A percentile compares a stretch with the other conserved stretches of the same genome.
Evolutionary conservation across 2,329 filamentous ascomycete genomes (phyloP).

Genomic region (Penicillium palitans): DNA sequence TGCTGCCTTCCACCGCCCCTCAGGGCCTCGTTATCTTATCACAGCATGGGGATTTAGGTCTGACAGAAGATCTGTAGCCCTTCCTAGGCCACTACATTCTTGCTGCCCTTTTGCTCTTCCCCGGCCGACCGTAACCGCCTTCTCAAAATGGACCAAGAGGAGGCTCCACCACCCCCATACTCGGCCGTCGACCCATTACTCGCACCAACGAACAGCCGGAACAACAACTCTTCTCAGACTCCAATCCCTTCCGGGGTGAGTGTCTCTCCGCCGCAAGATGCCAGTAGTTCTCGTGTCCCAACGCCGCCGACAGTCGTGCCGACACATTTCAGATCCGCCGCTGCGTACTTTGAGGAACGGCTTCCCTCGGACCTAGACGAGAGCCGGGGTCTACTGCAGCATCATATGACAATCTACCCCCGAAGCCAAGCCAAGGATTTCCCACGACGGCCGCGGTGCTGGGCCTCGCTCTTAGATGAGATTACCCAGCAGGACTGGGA

Average conservation of each 20-base stretch:
- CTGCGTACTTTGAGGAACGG: slow-evolving; percentile 42
- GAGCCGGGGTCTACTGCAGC: slow-evolving; percentile 31
- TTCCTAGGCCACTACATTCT: slow-evolving; percentile 7
- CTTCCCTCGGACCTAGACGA: slow-evolving; percentile 28
- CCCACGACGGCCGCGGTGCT: slow-evolving; percentile 44
- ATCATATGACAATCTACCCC: slow-evolving; percentile 44
- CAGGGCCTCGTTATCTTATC: slow-evolving; percentile 18
- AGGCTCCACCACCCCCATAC: slow-evolving; percentile 46
- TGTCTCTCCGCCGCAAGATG: slow-evolving; percentile 16
- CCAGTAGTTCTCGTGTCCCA: slow-evolving; percentile 21
- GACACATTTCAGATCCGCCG: slow-evolving; percentile 38
- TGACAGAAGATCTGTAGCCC: slow-evolving; percentile 16
- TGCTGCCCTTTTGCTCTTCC: neutral
- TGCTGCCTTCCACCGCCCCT: slow-evolving; percentile 32
- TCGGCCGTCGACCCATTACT: slow-evolving; percentile 43
- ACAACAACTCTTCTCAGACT: slow-evolving; percentile 17
- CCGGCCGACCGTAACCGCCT: neutral
- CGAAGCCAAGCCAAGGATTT: slow-evolving; percentile 45
- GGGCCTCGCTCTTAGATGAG: slow-evolving; percentile 36
- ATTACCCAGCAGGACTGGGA: slow-evolving; percentile 47
- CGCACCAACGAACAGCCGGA: slow-evolving; percentile 23
- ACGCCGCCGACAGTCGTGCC: slow-evolving; percentile 21
- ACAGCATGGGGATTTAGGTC: slow-evolving; percentile 18
- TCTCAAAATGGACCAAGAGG: slow-evolving; percentile 38
- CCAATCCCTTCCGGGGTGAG: slow-evolving; percentile 24